These are phyloP conservation scores for Cladophialophora carrionii DNA, from an alignment of 2,329 filamentous ascomycete species.

Conservation along the genomic window DNA sequence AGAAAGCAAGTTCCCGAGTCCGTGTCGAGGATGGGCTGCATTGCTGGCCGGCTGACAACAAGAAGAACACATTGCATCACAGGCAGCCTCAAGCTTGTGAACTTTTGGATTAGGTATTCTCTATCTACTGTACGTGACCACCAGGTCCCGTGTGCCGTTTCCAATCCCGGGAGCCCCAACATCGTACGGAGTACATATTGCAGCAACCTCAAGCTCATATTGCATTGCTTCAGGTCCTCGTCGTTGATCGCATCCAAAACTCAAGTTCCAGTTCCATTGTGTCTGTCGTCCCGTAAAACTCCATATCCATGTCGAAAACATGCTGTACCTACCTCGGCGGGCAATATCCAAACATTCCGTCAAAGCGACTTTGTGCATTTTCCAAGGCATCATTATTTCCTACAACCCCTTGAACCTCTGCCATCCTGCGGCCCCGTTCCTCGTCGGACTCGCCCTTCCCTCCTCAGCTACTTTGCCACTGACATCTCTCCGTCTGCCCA, in stretches of 20 bases:
- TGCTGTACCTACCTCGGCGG: background rate
- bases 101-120: no score
- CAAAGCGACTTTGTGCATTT: background rate
- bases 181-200: no score
- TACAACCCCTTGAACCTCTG: constrained; percentile 52
- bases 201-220: background rate
- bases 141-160: no score
- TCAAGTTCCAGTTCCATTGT: no score
- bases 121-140: no score
- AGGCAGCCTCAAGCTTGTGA: no score
- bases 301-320: background rate
- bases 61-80: no score
- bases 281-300: no score
- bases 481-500: constrained; percentile 52
- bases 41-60: no score
- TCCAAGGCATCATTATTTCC: constrained; percentile 6
- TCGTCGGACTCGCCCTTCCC: constrained; percentile 43
- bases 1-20: no score
- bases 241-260: background rate
- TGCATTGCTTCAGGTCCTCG: background rate
- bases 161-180: no score
- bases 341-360: background rate
- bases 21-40: no score
- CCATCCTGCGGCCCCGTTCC: constrained; percentile 46
- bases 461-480: constrained; percentile 54